A percentile compares a stretch with the other conserved stretches of the same genome.
Evolutionary conservation across 2,329 filamentous ascomycete species (phyloP).

Genomic region (Diaporthe citriasiana): DNA sequence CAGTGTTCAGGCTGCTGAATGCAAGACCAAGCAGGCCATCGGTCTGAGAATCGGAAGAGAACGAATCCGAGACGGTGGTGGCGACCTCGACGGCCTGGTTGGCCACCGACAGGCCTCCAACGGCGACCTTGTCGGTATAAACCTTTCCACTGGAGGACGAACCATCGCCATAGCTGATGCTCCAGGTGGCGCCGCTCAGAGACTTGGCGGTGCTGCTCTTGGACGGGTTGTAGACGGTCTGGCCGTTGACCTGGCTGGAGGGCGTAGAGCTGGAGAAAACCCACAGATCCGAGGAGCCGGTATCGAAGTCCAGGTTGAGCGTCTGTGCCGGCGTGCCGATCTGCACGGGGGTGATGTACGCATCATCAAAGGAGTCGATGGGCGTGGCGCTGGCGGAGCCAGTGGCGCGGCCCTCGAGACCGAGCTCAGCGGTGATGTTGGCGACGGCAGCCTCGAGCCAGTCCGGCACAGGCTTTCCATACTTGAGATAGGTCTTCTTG

Average conservation of each 20-base stretch:
- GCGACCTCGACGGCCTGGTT: conserved; percentile 61
- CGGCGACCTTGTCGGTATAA: conserved; percentile 50
- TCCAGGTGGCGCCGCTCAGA: conserved; percentile 49
- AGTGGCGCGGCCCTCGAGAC: conserved; percentile 34
- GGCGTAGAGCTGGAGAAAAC: conserved; percentile 52
- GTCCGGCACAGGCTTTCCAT: conserved; percentile 40
- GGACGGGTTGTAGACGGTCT: conserved; percentile 50
- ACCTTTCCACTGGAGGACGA: conserved; percentile 50
- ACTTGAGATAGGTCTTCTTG: conserved; percentile 46
- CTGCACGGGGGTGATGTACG: conserved; percentile 52
- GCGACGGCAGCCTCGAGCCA: conserved; percentile 41
- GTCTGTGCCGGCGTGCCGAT: conserved; percentile 58
- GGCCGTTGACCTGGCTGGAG: conserved; percentile 45
- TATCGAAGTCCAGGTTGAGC: conserved; percentile 61
- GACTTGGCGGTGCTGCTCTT: conserved; percentile 49
- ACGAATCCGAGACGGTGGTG: conserved; percentile 55
- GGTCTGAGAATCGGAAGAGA: conserved; percentile 54
- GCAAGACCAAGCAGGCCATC: conserved; percentile 62
- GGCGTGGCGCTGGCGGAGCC: conserved; percentile 43
- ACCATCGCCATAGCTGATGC: conserved; percentile 53
- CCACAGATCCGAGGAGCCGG: conserved; percentile 60
- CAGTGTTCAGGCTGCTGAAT: conserved; percentile 60
- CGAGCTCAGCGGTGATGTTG: conserved; percentile 23
- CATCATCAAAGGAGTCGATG: conserved; percentile 48
- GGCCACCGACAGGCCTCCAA: conserved; percentile 55